Evolutionary conservation across 2,329 filamentous ascomycete species (phyloP), one percentile per base, ranked within the genome.

Genomic region (Diaporthe eres): DNA sequence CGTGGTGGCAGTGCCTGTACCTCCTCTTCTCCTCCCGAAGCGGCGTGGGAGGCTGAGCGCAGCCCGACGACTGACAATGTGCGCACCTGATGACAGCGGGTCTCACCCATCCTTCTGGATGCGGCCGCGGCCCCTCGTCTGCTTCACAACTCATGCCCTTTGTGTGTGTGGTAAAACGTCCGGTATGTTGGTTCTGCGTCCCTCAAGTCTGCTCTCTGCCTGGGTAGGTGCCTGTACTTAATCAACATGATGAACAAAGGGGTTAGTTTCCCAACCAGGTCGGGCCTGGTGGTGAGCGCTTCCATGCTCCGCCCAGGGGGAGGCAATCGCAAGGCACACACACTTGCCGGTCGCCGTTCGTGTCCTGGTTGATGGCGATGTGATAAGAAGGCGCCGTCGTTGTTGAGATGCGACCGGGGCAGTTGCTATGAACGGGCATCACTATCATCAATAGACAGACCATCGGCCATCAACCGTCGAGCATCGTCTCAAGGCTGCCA

Each of bases 351-450:
- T 22, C 39, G 47, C 44, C 47, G 6, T 15, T 28, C 13, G 7
- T 9, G 31, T 17, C 34, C 4, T 28, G 31, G n/a, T 17, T 25
- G 22, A 19, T 55, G 65, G 34, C 7, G 47, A 68, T 25, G 31
- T 68, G 65, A 68, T 68, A 68, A 68, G 65, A 68, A 68, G 65
- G 47, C 65, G 65, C 34, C 47, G 31, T 68, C 47, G 47, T 68
- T 39, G 47, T 68, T n/a, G 19, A 55, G 22, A 53, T 39, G 47
- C 7, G n/a, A 25, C 7, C 65, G 65, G 65, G 65, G 47, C 34
- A 68, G 47, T 51, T 17, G n/a, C 65, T 25, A 68, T 68, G 9
- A 61, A 34, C 31, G 25, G 47, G 31, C 34, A 31, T 10, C 34
- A 44, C 31, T 28, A 31, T 19, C 65, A 39, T 53, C 65, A 44